Evolutionary conservation across 306 rosid genomes (phyloP), one percentile per base, ranked within the genome.

Genomic region (Vigna nakashimae): DNA sequence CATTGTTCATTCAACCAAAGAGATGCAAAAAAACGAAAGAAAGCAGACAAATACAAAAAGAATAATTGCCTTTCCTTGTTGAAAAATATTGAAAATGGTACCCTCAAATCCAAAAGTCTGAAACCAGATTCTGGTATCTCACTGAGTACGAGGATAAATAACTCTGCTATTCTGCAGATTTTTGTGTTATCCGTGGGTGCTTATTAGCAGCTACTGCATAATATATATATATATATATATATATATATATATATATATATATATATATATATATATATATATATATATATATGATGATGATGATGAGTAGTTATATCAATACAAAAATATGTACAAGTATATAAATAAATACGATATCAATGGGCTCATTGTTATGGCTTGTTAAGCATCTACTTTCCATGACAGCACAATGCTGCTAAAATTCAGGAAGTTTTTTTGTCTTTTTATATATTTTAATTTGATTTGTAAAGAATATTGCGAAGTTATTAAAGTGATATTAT

Each of bases 401-500:
- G 74, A 52, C 38, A 24, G 22, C 28, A 38, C 4, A 40, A 66
- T 5, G 53, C 53, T 42, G 52, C 53, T 20, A 18, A 42, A 20
- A 42, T 66, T 66, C 71, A 42, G 71, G 71, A 66, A 42, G 71
- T 66, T 66, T 42, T 53, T 43, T 65, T 66, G 36, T 42, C 36
- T 42, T 42, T 63, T 65, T 17, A 64, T 38, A 63, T 36, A 34
- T 9, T 38, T 65, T 38, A 17, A 48, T 36, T 63, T 0, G 16
- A 63, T 63, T 36, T 30, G 7, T 6, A 3, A 14, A 16, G 34
- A 34, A 34, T 34, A 8, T 17, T 17, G 30, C 9, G 1, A 42
- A 18, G 10, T 20, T 40, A 18, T 36, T 2, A 18, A 20, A 18
- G 24, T 42, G 18, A 1, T 16, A 62, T 32, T 32, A 32, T 5